Conservation (phyloP, 1,139 yeast species). For the Zhuliangozyma parablackwelliae region DNA sequence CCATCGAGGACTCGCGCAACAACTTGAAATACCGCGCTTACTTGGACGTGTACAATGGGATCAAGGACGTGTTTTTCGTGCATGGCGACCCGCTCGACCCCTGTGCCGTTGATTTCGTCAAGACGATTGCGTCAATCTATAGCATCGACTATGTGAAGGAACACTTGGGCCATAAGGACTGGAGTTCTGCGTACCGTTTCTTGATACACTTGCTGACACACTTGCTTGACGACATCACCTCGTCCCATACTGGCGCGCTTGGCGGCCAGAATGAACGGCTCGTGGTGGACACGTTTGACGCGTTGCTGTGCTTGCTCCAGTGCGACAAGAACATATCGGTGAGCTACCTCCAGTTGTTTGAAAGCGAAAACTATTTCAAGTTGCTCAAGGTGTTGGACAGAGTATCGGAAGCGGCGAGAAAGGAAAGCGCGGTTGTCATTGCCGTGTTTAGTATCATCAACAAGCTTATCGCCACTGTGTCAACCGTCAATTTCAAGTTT, state of each 20-base stretch:
- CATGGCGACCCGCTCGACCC: conserved; percentile 24
- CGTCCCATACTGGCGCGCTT: background rate
- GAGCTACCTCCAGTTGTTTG: conserved; percentile 16
- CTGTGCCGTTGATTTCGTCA: conserved; percentile 29
- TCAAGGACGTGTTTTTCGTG: conserved; percentile 16
- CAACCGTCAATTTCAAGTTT: conserved; percentile 28
- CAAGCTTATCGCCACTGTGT: conserved; percentile 25
- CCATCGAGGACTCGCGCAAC: conserved; percentile 13
- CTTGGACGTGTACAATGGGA: conserved; percentile 19
- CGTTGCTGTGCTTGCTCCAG: conserved; percentile 22
- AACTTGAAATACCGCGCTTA: conserved; percentile 29
- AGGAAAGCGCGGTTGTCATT: conserved; percentile 21
- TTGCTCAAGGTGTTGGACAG: conserved; percentile 19
- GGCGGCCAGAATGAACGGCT: conserved; percentile 5
- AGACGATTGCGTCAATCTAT: conserved; percentile 24
- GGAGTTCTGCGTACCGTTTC: conserved; percentile 23
- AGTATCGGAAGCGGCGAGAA: conserved; percentile 15
- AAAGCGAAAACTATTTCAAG: conserved; percentile 16
- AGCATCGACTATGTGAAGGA: conserved; percentile 31
- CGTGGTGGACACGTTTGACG: conserved; percentile 15
- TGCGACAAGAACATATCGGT: conserved; percentile 23
- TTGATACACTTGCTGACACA: conserved; percentile 13
- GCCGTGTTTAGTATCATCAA: conserved; percentile 33
- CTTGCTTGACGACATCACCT: background rate
- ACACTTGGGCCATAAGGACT: conserved; percentile 31